Evolutionary conservation across 257 asterid species (phyloP), one percentile per base, ranked within the genome.

Genomic region (Gentiana straminea): DNA sequence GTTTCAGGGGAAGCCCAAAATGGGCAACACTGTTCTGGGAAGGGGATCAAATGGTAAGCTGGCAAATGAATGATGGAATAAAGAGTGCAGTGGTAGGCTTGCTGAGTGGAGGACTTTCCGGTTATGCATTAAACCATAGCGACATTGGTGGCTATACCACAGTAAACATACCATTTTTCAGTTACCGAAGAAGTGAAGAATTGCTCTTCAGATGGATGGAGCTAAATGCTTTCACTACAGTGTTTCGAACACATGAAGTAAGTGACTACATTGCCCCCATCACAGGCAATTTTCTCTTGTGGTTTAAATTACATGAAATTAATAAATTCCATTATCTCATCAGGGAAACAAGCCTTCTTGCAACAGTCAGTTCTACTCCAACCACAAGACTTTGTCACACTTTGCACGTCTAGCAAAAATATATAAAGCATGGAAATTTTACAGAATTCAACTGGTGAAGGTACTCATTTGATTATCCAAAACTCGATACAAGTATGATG

Each of bases 31-130:
- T 90, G 34, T 86, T 86, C 52, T 90, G 98, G 98, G 98, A 90
- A 77, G 98, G 98, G 52, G 98, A 90, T 65, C 98, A 90, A 78
- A 90, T 90, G 98, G 96, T 90, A 46, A 90, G 98, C 60, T 90
- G 98, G 98, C 95, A 86, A 71, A 68, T 83, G n/a, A 84, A 90
- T 60, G 98, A 90, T 63, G 98, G 98, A 59, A 84, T 90, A 67
- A 90, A 90, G 72, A 90, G 96, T 71, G 83, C 98, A 10, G 94
- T 90, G 1, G 79, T 82, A 38, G 98, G 98, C 52, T 73, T 91
- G 69, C 81, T 91, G 11, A 86, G 90, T 52, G 77, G 98, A 62
- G 95, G 98, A 4, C 70, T 91, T 57, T 84, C 95, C 10, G 98
- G 98, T 8, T 91, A 75, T 68, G 84, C 96, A 48, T 82, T 91